Conservation (phyloP, 192 early-diverging fungal species). For the Coemansia sp. region DNA sequence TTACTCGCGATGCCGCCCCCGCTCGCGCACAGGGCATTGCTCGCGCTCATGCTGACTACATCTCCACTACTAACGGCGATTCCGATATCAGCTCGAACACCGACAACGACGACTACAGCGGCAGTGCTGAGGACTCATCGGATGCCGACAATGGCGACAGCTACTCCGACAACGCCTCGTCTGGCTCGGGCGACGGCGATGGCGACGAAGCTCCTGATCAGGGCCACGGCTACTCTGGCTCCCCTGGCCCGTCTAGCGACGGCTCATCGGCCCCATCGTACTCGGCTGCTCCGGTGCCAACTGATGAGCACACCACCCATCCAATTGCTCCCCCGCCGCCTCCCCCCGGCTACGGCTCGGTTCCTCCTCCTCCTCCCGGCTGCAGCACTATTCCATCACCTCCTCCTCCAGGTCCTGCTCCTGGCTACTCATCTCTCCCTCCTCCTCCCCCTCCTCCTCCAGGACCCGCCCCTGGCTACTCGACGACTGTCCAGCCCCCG, state of each 20-base stretch:
- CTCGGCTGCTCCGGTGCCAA: background rate
- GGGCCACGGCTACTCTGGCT: background rate
- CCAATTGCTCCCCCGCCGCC: background rate
- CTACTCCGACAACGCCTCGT: background rate
- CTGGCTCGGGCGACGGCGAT: background rate
- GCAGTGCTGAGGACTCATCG: background rate
- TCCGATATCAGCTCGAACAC: background rate
- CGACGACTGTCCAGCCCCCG: background rate
- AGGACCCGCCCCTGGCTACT: background rate
- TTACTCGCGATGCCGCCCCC: background rate
- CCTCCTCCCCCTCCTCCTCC: background rate
- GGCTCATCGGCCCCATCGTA: background rate
- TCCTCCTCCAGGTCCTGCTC: background rate
- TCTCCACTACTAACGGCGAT: background rate
- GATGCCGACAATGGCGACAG: background rate
- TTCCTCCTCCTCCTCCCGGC: constrained; percentile 8
- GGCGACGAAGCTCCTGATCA: background rate
- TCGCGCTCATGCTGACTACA: constrained; percentile 4
- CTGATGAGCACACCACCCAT: background rate
- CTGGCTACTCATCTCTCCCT: background rate
- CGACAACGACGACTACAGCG: background rate
- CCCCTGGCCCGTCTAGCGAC: background rate
- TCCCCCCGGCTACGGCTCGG: constrained; percentile 3
- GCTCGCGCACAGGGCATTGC: background rate
- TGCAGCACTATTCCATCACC: no score